phyloP scores from a whole-genome alignment of 1,284 basidiomycete species.

The Cutaneotrichosporon daszewskae region DNA sequence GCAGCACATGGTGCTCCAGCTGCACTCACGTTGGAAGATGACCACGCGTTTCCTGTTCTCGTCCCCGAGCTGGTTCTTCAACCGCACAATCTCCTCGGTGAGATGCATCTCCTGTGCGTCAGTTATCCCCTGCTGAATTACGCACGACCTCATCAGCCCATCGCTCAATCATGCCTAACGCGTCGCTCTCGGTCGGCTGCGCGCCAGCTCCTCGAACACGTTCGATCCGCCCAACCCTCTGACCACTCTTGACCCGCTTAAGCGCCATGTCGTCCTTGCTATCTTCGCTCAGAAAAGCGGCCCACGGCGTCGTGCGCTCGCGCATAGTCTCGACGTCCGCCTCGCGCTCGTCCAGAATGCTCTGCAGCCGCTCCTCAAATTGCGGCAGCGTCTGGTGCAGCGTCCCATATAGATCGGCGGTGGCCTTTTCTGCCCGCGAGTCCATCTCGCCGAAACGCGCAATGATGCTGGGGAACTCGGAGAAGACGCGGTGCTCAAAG shows the following conservation, averaged over 20 bases:
- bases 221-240: conserved; percentile 8
- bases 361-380: conserved; percentile 18
- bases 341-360: conserved; percentile 18
- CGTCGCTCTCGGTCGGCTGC: conserved; percentile 13
- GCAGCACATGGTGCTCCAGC: too few relatives aligned
- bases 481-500: conserved; percentile 38
- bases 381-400: conserved; percentile 18
- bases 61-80: conserved; percentile 13
- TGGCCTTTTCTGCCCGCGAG: conserved; percentile 28
- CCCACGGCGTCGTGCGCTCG: conserved; percentile 36
- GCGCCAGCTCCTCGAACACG: conserved; percentile 7
- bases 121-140: background rate
- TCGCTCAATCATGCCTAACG: conserved; percentile 27
- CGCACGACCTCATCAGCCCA: conserved; percentile 39
- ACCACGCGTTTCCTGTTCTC: conserved; percentile 9
- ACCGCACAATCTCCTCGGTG: conserved; percentile 21
- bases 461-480: conserved; percentile 28
- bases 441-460: conserved; percentile 26
- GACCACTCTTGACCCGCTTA: conserved; percentile 1
- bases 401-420: conserved; percentile 18
- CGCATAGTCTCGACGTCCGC: conserved; percentile 33
- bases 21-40: conserved; percentile 2
- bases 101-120: conserved; percentile 21
- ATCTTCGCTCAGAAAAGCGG: conserved; percentile 19
- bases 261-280: background rate